Evolutionary conservation across 2,329 filamentous ascomycete species (phyloP).

Genomic region (Venturia pyrina): DNA sequence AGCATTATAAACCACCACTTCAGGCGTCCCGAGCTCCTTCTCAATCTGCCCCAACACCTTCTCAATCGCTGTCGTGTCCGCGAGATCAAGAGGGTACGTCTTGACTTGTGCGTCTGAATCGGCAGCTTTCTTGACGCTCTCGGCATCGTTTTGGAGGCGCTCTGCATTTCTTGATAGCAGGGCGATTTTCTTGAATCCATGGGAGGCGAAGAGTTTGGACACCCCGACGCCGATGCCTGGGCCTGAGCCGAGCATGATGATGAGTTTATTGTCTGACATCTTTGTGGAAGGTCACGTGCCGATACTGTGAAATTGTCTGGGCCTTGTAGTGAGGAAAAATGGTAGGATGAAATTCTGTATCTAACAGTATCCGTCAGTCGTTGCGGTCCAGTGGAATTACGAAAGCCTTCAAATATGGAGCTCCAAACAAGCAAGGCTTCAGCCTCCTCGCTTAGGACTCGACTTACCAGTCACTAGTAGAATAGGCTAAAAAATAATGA

Average conservation of each 20-base stretch:
- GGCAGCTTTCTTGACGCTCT: constrained; percentile 4
- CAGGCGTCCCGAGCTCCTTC: constrained; percentile 14
- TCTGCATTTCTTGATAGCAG: constrained; percentile 18
- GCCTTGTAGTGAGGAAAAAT: not conserved
- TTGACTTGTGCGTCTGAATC: constrained; percentile 8
- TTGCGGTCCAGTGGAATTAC: not conserved
- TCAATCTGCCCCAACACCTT: constrained; percentile 3
- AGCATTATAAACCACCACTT: constrained; percentile 14
- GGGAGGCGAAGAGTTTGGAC: constrained; percentile 19
- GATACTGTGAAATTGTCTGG: not conserved
- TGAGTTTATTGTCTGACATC: not conserved
- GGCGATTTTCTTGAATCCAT: constrained; percentile 19
- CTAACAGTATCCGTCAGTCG: not conserved
- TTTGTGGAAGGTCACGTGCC: not conserved
- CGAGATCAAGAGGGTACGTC: constrained; percentile 12
- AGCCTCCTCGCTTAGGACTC: not conserved
- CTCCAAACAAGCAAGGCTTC: not conserved
- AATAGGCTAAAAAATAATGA: not conserved
- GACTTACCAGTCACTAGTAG: not conserved
- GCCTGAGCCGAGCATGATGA: constrained; percentile 21
- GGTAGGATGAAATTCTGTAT: not conserved
- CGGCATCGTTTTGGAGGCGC: constrained; percentile 17
- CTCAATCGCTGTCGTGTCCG: constrained; percentile 1
- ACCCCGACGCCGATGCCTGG: constrained; percentile 21
- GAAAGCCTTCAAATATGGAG: not conserved